Conservation (phyloP, 1,139 yeast species). For the Casaregolazyma lundiana region DNA sequence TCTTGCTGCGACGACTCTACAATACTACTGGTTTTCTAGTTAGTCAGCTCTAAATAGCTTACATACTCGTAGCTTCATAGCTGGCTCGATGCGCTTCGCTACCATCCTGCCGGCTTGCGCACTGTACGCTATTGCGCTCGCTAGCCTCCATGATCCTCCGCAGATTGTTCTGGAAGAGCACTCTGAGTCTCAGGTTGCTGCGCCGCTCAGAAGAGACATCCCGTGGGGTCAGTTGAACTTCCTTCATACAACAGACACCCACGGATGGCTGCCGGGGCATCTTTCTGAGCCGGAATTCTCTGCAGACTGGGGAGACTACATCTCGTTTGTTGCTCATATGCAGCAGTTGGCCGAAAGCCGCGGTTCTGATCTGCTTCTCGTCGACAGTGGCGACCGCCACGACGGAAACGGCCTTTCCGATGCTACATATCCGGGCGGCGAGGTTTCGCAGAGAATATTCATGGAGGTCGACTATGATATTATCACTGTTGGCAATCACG, state of each 20-base stretch:
- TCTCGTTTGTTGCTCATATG: slow-evolving; percentile 59
- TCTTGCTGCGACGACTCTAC: too few species aligned
- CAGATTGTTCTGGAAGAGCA: neutral
- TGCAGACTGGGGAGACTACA: slow-evolving; percentile 91
- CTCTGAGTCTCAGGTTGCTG: neutral
- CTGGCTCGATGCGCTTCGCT: too few species aligned
- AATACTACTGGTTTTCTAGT: too few species aligned
- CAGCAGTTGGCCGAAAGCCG: slow-evolving; percentile 40
- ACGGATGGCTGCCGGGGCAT: slow-evolving; percentile 88
- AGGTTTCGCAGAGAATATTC: slow-evolving; percentile 57
- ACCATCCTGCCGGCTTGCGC: too few species aligned
- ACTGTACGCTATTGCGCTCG: too few species aligned
- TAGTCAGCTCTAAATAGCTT: too few species aligned
- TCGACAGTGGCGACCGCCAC: slow-evolving; percentile 91
- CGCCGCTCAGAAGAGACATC: slow-evolving; percentile 39
- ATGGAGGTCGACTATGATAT: slow-evolving; percentile 67
- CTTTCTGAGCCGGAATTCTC: slow-evolving; percentile 65
- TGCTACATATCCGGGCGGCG: slow-evolving; percentile 69
- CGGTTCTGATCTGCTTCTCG: slow-evolving; percentile 60
- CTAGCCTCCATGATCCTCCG: neutral
- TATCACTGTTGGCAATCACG: slow-evolving; percentile 89
- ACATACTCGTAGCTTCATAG: too few species aligned
- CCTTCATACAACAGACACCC: slow-evolving; percentile 92
- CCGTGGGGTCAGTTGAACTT: slow-evolving; percentile 72
- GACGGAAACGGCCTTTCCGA: slow-evolving; percentile 93